Evolutionary conservation across 2,329 filamentous ascomycete species (phyloP), one percentile per base, ranked within the genome.

Genomic region (Aspergillus sp.): DNA sequence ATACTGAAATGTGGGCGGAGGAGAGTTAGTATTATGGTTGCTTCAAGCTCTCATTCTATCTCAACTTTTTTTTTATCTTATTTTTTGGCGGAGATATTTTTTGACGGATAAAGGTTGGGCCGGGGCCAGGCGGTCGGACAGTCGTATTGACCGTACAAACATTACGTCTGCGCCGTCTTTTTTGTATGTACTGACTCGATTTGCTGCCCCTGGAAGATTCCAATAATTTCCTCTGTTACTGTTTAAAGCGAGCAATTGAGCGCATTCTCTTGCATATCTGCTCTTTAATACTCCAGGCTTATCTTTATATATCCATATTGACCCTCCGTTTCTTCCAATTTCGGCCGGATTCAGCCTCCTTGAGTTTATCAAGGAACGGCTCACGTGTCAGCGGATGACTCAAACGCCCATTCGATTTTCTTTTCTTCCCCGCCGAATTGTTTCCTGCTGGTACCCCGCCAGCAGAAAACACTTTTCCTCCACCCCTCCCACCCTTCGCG

Each of bases 361-460:
- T 41, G 45, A 27, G 15, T 45, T 31, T 12, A 46, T 46, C 56
- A 54, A 44, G 49, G 58, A 58, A 61, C 59, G 61, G 52, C 63
- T 68, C 62, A 63, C 64, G 64, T 67, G 59, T 61, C 56, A 58
- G 68, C 72, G 72, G 69, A 77, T 77, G 74, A 76, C 68, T 75
- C 73, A 72, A 70, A 69, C 70, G 54, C 44, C 57, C 65, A 55
- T 65, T 70, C 71, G 68, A 64, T 66, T 68, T 66, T 64, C 69
- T 64, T 64, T 73, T 63, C 66, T 73, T 67, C 70, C 70, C 66
- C 73, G 70, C 66, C 66, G 65, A 60, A 58, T 70, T 57, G 58
- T 71, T 58, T 52, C 64, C 66, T 65, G 57, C 56, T 63, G 56
- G 65, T 48, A 60, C 58, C 64, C 59, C 54, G 52, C 40, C 52